Conservation (phyloP, 78 protist species). For the Polysphondylium violaceum region DNA sequence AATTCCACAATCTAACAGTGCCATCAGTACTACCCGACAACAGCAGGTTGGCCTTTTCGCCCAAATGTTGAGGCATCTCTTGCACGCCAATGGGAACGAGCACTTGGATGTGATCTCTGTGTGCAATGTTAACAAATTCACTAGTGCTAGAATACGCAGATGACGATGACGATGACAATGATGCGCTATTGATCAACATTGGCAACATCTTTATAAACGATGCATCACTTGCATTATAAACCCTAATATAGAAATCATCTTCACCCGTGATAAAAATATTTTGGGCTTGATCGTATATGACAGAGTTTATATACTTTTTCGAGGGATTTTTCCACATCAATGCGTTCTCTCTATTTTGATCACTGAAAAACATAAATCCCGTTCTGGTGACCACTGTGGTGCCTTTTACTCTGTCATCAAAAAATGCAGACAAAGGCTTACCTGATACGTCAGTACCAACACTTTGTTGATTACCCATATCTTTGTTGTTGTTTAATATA, state of each 20-base stretch:
- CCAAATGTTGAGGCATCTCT: too few species aligned
- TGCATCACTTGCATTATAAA: slow-evolving; percentile 19
- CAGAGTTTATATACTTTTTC: slow-evolving; percentile 2
- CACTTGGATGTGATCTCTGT: slow-evolving; percentile 10
- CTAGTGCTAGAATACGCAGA: too few species aligned
- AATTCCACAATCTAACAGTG: slow-evolving; percentile 48
- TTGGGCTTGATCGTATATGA: slow-evolving; percentile 5
- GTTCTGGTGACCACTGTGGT: slow-evolving; percentile 16
- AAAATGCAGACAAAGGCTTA: slow-evolving; percentile 58
- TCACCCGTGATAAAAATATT: slow-evolving; percentile 47
- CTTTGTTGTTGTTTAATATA: too few species aligned
- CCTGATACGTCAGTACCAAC: slow-evolving; percentile 20
- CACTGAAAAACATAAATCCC: slow-evolving; percentile 14
- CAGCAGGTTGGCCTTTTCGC: background rate
- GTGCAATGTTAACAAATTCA: background rate
- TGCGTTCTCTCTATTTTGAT: slow-evolving; percentile 5
- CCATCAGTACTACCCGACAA: slow-evolving; percentile 65
- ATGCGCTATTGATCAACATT: background rate
- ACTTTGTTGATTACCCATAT: slow-evolving; percentile 19
- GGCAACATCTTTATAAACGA: background rate
- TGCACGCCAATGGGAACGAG: background rate
- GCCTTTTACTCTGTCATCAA: slow-evolving; percentile 4
- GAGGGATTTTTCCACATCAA: too few species aligned
- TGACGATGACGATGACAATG: background rate
- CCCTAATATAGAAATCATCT: slow-evolving; percentile 56